Evolutionary conservation across 352 stramenopile species (phyloP), one percentile per base, ranked within the genome.

Genomic region (Aphanomyces cochlioides): DNA sequence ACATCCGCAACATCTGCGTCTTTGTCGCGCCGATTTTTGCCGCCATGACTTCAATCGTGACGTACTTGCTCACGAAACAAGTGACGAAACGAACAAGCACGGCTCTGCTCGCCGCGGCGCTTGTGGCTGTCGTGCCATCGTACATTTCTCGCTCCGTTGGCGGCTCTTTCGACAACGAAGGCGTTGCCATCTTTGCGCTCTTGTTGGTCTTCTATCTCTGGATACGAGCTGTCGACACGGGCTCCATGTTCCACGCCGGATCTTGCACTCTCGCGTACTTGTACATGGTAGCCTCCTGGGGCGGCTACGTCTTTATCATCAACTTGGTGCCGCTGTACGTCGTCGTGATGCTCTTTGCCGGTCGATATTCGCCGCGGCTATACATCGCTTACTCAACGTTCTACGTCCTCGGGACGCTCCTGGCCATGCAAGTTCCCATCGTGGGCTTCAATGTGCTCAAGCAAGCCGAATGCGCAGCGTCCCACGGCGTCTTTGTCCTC

Each of bases 301-400:
- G 96, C 61, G 96, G 96, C 41, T 99, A 98, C 81, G 92, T 99
- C 17, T 99, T 99, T 81, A 98, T 99, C 67, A 93, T 99, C 78
- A 99, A 99, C 83, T 92, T 99, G 74, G 95, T 99, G 68, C 96
- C 94, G 41, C 95, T 98, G 63, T 97, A 99, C 83, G 94, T 97
- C 43, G 77, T 97, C 12, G 77, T 92, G 48, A 89, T 99, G 74
- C 82, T 99, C 36, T 77, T 99, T 41, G 77, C 96, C 8, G 95
- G 96, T 34, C 84, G 96, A 47, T 97, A 97, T 77, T 95, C 92
- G n/a, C 87, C 84, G 48, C 90, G 96, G 36, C 74, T 99, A 7
- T 98, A 99, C 86, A 89, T 93, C 59, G 92, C 97, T 7, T 99
- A 99, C 82, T 98, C 87, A 53, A 90, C 87, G 43, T 99, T 99